Evolutionary conservation across 202 grass and related monocot genomes (phyloP), one percentile per base, ranked within the genome.

Genomic region (Panicum virgatum): DNA sequence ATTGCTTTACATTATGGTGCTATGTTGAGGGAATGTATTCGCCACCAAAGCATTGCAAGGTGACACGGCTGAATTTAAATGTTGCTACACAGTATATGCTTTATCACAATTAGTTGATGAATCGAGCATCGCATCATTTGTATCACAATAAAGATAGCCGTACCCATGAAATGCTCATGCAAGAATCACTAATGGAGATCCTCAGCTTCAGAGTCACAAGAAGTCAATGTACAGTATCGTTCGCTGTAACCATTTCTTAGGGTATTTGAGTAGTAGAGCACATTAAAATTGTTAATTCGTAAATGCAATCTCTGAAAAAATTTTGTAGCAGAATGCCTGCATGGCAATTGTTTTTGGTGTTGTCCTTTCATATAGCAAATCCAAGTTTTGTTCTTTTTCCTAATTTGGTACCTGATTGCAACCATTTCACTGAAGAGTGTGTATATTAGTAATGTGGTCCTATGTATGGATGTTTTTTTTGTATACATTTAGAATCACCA

Each of bases 11-110:
- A 95, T 81, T 98, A 96, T 86, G 96, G 96, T 44, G 85, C 90
- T 75, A 98, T 98, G 96, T 84, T 98, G 80, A 93, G 96, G 85
- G 96, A 98, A 81, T 98, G 96, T 59, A 98, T 98, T 88, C 90
- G 96, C 39, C 96, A 98, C 78, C 96, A 98, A 89, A 91, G 90
- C 85, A 90, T 98, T 73, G 96, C 92, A 79, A 96, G 92, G 96
- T 98, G 76, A 72, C 38, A 66, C 26, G 64, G 60, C 78, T 84
- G 23, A 58, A 81, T 65, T 63, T 48, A 58, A 26, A 86, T 83
- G 40, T n/a, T 78, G 48, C 20, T 59, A 16, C 34, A 57, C 12
- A 40, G 0, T 52, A 29, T 45, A 67, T 42, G 18, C 72, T 22
- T 37, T 65, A 20, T 64, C 32, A 51, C 4, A 53, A 12, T 78